Percentiles rank a stretch among this genome's conserved stretches.
Conservation (phyloP, 2,329 filamentous ascomycete genomes). For the Aspergillus fumigatus region DNA sequence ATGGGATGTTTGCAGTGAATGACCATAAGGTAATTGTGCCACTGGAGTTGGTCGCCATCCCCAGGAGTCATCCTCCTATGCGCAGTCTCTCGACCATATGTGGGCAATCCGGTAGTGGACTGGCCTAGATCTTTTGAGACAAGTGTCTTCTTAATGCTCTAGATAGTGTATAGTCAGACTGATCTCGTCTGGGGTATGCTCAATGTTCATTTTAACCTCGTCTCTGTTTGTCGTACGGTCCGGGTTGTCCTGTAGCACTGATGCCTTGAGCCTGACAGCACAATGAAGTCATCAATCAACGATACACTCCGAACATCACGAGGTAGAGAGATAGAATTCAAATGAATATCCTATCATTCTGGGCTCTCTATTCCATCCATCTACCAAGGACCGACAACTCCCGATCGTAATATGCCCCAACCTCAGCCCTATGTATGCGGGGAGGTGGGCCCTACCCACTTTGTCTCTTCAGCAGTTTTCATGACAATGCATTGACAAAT, state of each 20-base stretch:
- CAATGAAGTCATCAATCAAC: not conserved
- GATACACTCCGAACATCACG: too few relatives aligned
- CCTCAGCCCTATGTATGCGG: constrained; percentile 12
- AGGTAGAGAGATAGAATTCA: not conserved
- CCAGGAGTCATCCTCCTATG: too few relatives aligned
- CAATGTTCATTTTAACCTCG: not conserved
- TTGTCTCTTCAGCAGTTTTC: not conserved
- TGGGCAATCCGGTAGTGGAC: not conserved
- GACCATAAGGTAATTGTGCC: too few relatives aligned
- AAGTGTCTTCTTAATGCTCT: not conserved
- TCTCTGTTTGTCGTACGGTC: too few relatives aligned
- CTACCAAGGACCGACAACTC: not conserved
- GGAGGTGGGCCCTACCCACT: constrained; percentile 7
- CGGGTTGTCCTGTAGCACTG: not conserved
- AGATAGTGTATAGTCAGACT: not conserved
- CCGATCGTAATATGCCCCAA: not conserved
- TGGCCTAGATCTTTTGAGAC: not conserved
- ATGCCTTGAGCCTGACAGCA: not conserved
- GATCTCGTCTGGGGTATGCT: not conserved
- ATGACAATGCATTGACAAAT: not conserved
- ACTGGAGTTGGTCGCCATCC: not conserved
- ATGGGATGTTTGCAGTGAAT: not conserved
- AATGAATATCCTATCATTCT: not conserved
- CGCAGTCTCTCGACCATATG: not conserved
- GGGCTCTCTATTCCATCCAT: not conserved